Percentiles rank a stretch among this genome's conserved stretches.
phyloP scores from a whole-genome alignment of 768 basidiomycete species.

The Pluteus cervinus region DNA sequence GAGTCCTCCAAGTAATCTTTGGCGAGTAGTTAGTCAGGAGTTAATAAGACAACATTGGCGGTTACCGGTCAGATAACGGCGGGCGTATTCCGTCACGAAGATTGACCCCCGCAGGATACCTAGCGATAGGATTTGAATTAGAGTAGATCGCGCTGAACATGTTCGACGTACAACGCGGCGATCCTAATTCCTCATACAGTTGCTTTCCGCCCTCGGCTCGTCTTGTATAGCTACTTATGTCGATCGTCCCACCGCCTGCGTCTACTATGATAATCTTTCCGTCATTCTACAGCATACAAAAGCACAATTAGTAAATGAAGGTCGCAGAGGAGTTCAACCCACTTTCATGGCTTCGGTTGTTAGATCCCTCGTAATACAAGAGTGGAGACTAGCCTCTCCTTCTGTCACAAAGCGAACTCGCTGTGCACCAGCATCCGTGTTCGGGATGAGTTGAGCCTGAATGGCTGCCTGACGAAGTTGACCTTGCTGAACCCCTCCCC shows the following conservation, averaged over 20 bases:
- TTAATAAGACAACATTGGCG: background rate
- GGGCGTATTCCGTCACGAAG: slow-evolving; percentile 5
- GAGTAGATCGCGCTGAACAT: no score
- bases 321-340: background rate
- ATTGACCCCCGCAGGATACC: slow-evolving; percentile 4
- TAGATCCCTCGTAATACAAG: slow-evolving; percentile 36
- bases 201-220: slow-evolving; percentile 14
- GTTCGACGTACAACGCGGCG: slow-evolving; percentile 21
- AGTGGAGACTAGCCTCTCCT: slow-evolving; percentile 51
- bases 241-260: slow-evolving; percentile 47
- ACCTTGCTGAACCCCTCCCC: slow-evolving; percentile 38
- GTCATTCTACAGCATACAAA: no score
- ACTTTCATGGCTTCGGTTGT: slow-evolving; percentile 18
- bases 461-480: slow-evolving; percentile 34
- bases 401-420: slow-evolving; percentile 47
- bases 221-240: slow-evolving; percentile 38
- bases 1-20: slow-evolving; percentile 30
- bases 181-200: slow-evolving; percentile 36
- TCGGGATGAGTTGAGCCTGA: no score
- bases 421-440: no score
- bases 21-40: background rate
- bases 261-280: slow-evolving; percentile 50
- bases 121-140: background rate
- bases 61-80: slow-evolving; percentile 23
- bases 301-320: no score